Base-by-base conservation (phyloP, 2,329 filamentous ascomycete genomes). In the Alternaria sp. region DNA sequence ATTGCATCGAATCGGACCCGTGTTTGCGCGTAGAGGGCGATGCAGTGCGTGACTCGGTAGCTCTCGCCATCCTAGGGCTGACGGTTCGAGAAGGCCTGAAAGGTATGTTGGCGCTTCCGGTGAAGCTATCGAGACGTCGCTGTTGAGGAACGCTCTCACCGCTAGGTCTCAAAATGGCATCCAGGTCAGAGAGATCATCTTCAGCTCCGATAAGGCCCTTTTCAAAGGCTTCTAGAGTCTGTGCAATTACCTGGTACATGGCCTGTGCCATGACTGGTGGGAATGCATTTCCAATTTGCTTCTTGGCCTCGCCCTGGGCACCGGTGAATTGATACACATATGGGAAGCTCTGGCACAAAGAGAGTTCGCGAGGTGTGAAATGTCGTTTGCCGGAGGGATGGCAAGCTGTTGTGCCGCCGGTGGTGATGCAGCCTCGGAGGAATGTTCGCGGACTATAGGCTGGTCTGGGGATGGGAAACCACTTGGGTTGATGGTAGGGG, bases 181-280 rank as follows among this genome's bases (percentile, higher is more conserved):
- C 44, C 0, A 77, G 59, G 44, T 77, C 69, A 0, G 49, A 12
- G 0, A 77, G 46, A 0, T 73, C 65, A 3, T 77, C 73, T 23
- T 77, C 74, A 0, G 69, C 65, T 15, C 49, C 54, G 17, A 78
- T 73, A 4, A 73, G 26, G 0, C 73, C 73, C 3, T 71, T 9
- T 13, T 77, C 72, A 12, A 70, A 78, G 0, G 75, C 76, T 28
- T 76, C 69, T 0, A 74, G 52, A 0, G 70, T 72, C 15, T 65
- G 26, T 0, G 60, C 63, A 10, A 57, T 54, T 0, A n/a, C 19
- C 4, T 19, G 50, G 19, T 61, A 74, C 2, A 74, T 19, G 0
- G 40, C 15, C 3, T 65, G 56, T 1, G 68, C 71, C 19, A 70
- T 63, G 1, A 65, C 2, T 0, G 73, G 70, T 0, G 74, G 74